Conservation (phyloP, 352 stramenopile species). For the Pythium rishiriense region DNA sequence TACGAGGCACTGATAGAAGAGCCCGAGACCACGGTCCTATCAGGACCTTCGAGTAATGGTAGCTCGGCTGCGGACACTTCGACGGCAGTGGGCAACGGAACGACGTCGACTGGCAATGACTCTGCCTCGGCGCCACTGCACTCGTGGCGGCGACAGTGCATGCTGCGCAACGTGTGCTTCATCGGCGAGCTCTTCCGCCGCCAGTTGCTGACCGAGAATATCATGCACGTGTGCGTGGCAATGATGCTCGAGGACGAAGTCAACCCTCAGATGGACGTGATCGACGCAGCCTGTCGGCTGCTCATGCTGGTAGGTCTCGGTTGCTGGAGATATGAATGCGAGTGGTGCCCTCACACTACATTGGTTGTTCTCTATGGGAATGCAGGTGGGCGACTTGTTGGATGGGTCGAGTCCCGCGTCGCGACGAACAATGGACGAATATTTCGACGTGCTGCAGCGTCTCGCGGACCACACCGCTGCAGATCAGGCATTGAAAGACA, state of each 20-base stretch:
- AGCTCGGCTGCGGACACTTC: not conserved
- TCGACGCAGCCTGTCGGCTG: constrained; percentile 65
- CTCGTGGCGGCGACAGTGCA: constrained; percentile 73
- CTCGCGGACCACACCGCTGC: constrained; percentile 45
- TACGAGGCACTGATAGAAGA: constrained; percentile 84
- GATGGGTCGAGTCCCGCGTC: constrained; percentile 82
- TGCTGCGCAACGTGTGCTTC: constrained; percentile 73
- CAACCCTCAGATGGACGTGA: constrained; percentile 60
- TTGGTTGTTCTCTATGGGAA: too few species aligned
- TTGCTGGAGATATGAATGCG: not conserved
- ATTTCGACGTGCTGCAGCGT: constrained; percentile 69
- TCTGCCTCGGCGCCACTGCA: constrained; percentile 34
- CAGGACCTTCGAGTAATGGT: not conserved
- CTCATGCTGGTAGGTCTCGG: constrained; percentile 47
- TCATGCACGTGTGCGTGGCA: constrained; percentile 82
- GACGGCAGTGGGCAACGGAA: not conserved
- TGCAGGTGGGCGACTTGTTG: constrained; percentile 73
- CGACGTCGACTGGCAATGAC: not conserved
- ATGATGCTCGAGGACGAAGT: constrained; percentile 84
- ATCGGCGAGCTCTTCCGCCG: constrained; percentile 79
- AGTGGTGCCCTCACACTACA: not conserved
- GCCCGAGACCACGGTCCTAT: constrained; percentile 32
- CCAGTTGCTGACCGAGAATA: constrained; percentile 79
- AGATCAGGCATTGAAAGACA: constrained; percentile 36
- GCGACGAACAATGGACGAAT: constrained; percentile 80